A percentile compares a stretch with the other conserved stretches of the same genome.
These are phyloP conservation scores for Penstemon davidsonii DNA, from an alignment of 257 asterid species.

Conservation along the genomic window DNA sequence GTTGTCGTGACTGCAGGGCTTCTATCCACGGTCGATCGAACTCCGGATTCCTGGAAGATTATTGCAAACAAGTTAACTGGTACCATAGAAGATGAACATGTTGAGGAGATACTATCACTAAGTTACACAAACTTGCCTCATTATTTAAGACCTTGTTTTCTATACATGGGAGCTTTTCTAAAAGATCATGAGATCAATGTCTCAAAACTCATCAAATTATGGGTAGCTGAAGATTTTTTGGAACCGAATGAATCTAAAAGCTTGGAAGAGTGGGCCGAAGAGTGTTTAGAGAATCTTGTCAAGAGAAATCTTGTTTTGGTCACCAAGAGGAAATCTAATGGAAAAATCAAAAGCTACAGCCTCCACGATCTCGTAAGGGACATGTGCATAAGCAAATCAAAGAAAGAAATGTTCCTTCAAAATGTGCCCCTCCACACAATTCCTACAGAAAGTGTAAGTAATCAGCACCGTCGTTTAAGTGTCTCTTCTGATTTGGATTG, in stretches of 20 bases:
- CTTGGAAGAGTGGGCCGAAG: slow-evolving; percentile 4
- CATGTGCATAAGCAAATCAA: background rate
- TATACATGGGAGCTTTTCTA: slow-evolving; percentile 7
- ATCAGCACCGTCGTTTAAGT: no score
- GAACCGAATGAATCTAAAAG: background rate
- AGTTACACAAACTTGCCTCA: no score
- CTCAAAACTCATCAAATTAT: background rate
- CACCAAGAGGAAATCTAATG: background rate
- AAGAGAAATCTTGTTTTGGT: slow-evolving; percentile 18
- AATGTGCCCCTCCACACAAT: no score
- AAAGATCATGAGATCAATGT: slow-evolving; percentile 7
- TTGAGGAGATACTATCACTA: no score
- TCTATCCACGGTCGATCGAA: no score
- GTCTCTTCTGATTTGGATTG: no score
- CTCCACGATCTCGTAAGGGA: slow-evolving; percentile 21
- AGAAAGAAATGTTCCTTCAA: background rate
- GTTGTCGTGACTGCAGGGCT: no score
- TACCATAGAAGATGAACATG: no score
- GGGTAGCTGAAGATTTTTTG: slow-evolving; percentile 24
- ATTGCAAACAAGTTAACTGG: no score
- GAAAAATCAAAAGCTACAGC: background rate
- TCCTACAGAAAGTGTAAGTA: no score
- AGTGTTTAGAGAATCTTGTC: slow-evolving; percentile 7
- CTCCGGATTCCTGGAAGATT: no score
- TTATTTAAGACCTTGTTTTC: no score